Percentiles rank a stretch among this genome's conserved stretches.
Conservation (phyloP, 768 basidiomycete genomes). For the Punctularia strigosozonata region DNA sequence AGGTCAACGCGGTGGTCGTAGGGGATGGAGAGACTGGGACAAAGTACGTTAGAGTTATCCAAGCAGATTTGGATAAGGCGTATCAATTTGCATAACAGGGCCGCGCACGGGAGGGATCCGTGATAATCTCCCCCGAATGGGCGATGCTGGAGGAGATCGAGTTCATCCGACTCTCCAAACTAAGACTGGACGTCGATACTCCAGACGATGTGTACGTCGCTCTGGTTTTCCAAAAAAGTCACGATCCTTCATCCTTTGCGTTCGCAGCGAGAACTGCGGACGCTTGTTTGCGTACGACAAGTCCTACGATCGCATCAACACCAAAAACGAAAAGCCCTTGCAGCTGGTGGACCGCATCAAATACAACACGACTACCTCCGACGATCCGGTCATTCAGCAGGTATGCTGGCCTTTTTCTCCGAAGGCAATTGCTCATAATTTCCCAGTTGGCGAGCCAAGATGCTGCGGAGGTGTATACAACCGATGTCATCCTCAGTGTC, state of each 20-base stretch:
- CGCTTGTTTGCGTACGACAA: slow-evolving; percentile 90
- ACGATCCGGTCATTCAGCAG: slow-evolving; percentile 93
- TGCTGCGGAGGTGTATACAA: slow-evolving; percentile 82
- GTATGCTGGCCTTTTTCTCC: slow-evolving; percentile 25
- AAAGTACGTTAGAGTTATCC: slow-evolving; percentile 48
- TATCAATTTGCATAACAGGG: slow-evolving; percentile 37
- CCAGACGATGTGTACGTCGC: slow-evolving; percentile 84
- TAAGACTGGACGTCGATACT: slow-evolving; percentile 89
- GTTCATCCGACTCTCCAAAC: slow-evolving; percentile 83
- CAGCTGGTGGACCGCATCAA: slow-evolving; percentile 90
- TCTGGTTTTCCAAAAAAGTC: background rate
- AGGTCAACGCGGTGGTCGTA: slow-evolving; percentile 44
- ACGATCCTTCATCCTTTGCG: background rate
- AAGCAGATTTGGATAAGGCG: background rate
- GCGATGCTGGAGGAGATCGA: slow-evolving; percentile 95
- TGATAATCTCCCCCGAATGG: slow-evolving; percentile 89
- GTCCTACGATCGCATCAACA: slow-evolving; percentile 88
- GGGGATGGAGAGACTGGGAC: slow-evolving; percentile 91
- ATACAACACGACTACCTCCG: slow-evolving; percentile 96
- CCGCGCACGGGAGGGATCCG: slow-evolving; percentile 83
- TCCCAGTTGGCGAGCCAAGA: slow-evolving; percentile 66
- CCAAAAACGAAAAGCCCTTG: slow-evolving; percentile 83
- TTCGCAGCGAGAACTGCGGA: slow-evolving; percentile 71
- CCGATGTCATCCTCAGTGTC: slow-evolving; percentile 88
- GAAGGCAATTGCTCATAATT: slow-evolving; percentile 5